A percentile compares a stretch with the other conserved stretches of the same genome.
Evolutionary conservation across 2,329 filamentous ascomycete genomes (phyloP).

Genomic region (Talaromyces sp.): DNA sequence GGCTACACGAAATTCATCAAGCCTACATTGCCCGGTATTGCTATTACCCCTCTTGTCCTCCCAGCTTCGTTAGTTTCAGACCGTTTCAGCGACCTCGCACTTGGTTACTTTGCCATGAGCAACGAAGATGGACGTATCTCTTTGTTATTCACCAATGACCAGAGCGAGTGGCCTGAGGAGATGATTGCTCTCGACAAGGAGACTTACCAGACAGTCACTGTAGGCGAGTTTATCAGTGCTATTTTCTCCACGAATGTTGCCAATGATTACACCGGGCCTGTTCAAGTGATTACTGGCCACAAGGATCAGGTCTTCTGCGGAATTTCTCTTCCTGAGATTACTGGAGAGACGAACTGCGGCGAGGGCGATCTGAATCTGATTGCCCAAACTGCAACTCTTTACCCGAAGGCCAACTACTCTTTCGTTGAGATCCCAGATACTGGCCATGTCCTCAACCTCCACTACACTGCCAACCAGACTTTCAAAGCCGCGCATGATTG

Average conservation of each 20-base stretch:
- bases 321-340: not conserved
- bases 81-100: not conserved
- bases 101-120: slow-evolving; percentile 5
- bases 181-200: not conserved
- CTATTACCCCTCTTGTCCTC: not conserved
- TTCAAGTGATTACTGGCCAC: slow-evolving; percentile 6
- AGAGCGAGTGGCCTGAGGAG: slow-evolving; percentile 1
- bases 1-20: not conserved
- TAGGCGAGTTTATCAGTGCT: slow-evolving; percentile 8
- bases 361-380: not conserved
- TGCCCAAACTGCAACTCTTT: slow-evolving; percentile 5
- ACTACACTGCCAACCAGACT: slow-evolving; percentile 3
- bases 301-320: slow-evolving; percentile 8
- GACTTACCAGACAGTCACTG: slow-evolving; percentile 2
- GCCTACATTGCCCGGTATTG: slow-evolving; percentile 4
- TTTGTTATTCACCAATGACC: not conserved
- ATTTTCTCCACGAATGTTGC: slow-evolving; percentile 5
- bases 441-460: not conserved
- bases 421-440: not conserved
- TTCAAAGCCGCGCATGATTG: slow-evolving; percentile 4
- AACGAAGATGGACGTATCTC: not conserved
- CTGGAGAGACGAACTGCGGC: not conserved
- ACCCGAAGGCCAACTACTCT: slow-evolving; percentile 2
- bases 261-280: slow-evolving; percentile 3
- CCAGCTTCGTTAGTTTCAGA: not conserved